Conservation (phyloP, 2,329 filamentous ascomycete genomes). For the Bipolaris cookei region DNA sequence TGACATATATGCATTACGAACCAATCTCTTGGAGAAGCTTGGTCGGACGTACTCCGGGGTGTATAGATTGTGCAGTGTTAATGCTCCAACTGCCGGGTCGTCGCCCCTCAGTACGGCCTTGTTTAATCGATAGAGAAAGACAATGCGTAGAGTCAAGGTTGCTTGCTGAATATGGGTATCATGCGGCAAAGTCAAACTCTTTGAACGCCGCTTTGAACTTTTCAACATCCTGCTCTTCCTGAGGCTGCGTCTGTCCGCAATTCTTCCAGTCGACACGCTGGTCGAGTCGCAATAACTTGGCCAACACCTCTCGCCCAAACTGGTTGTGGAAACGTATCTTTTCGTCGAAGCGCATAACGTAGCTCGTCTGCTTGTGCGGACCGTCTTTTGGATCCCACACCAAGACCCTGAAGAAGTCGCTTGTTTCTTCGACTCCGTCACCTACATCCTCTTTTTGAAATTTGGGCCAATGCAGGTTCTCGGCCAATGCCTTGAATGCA, state of each 20-base stretch:
- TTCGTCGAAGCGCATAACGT: slow-evolving; percentile 75
- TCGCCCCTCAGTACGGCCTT: background rate
- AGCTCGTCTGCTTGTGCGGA: slow-evolving; percentile 66
- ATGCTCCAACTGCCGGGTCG: background rate
- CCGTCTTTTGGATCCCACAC: slow-evolving; percentile 68
- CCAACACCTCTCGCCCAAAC: slow-evolving; percentile 85
- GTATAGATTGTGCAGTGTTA: background rate
- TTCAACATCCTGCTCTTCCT: slow-evolving; percentile 79
- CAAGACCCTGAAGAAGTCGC: slow-evolving; percentile 80
- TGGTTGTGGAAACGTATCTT: slow-evolving; percentile 85
- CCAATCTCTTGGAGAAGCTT: background rate
- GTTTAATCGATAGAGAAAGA: background rate
- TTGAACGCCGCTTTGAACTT: slow-evolving; percentile 83
- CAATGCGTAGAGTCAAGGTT: background rate
- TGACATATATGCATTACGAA: background rate
- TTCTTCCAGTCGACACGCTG: slow-evolving; percentile 83
- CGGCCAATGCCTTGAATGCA: slow-evolving; percentile 85
- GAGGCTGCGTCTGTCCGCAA: slow-evolving; percentile 75
- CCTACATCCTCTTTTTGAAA: slow-evolving; percentile 55
- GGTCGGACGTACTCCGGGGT: background rate
- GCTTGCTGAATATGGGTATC: background rate
- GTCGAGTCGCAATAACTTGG: slow-evolving; percentile 83
- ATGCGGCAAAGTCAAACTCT: slow-evolving; percentile 79
- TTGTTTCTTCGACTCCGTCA: slow-evolving; percentile 52
- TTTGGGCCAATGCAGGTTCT: slow-evolving; percentile 69